Base-by-base conservation (phyloP, 2,329 filamentous ascomycete genomes). In the Aciculosporium take region DNA sequence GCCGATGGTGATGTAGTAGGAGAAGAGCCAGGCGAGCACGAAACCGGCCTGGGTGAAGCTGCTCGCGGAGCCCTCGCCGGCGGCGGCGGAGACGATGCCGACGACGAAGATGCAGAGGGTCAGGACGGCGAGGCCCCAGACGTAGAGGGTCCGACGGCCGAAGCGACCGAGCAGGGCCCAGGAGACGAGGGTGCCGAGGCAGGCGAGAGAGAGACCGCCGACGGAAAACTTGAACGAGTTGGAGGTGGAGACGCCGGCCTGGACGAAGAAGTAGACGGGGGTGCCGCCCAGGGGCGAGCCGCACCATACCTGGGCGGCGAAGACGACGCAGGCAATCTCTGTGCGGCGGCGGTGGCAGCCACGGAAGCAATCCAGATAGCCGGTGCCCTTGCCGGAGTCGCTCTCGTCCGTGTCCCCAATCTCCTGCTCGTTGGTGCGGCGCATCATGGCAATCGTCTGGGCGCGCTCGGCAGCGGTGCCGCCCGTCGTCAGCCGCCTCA, bases 221-320 rank as follows among this genome's bases (percentile, higher is more conserved):
- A 71, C 54, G 0, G 60, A 54, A 49, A 66, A 58, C 46, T 50
- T 61, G 50, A 64, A 65, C 0, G 61, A 59, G 42, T 59, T 58
- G 10, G 55, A 53, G 4, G 56, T 50, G 7, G 51, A 56, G 45
- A 69, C 56, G 2, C 66, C 64, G 10, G 62, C 66, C 43, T 62
- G 62, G 21, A 62, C 55, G 41, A 64, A 67, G 45, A 68, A 69
- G n/a, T n/a, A n/a, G 47, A 66, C 64, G 24, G 74, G 78, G 17
- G 74, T 76, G 56, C 76, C 78, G 46, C 74, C 74, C 56, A 73
- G 76, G 46, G 68, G 59, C 5, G 56, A 56, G 9, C 65, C 65
- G 42, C 60, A 65, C 0, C 64, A 48, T 0, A 57, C 60, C 51
- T 67, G 64, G 5, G 60, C 57, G 27, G 61, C 57, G 55, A 61